Evolutionary conservation across 106 monocot species (phyloP).

Genomic region (Dendrobium chrysotoxum): DNA sequence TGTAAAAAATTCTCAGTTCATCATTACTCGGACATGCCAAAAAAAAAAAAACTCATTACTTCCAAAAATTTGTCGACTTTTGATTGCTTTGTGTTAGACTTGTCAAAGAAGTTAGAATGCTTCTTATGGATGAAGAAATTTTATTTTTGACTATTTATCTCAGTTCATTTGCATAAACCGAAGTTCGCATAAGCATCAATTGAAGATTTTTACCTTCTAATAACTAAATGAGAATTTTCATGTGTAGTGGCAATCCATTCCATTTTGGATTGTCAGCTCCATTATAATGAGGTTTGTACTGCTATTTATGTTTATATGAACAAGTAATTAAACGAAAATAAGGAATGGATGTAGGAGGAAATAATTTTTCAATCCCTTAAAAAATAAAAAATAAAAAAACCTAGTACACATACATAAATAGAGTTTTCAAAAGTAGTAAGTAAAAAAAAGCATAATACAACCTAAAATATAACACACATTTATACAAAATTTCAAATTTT

Average conservation of each 20-base stretch:
- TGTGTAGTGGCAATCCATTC: neutral
- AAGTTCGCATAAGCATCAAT: no score
- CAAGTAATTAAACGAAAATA: neutral
- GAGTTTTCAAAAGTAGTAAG: no score
- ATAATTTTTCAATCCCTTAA: no score
- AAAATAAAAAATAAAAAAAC: no score
- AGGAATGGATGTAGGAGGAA: no score
- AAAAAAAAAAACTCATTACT: no score
- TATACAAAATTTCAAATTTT: no score
- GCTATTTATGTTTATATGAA: neutral
- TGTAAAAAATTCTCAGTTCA: neutral
- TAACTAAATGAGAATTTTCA: neutral
- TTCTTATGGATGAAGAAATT: neutral
- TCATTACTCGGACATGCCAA: conserved; percentile 2
- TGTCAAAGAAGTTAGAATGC: neutral
- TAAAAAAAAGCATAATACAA: no score
- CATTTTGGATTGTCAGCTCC: neutral
- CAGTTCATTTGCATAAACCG: neutral
- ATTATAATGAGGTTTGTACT: no score
- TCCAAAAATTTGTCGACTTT: neutral
- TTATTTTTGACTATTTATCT: neutral
- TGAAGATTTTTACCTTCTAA: neutral
- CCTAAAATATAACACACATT: no score
- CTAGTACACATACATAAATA: no score
- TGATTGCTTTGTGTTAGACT: neutral